These are phyloP conservation scores for Craspedostauros australis DNA, from an alignment of 108 stramenopile genomes.

Conservation along the genomic window DNA sequence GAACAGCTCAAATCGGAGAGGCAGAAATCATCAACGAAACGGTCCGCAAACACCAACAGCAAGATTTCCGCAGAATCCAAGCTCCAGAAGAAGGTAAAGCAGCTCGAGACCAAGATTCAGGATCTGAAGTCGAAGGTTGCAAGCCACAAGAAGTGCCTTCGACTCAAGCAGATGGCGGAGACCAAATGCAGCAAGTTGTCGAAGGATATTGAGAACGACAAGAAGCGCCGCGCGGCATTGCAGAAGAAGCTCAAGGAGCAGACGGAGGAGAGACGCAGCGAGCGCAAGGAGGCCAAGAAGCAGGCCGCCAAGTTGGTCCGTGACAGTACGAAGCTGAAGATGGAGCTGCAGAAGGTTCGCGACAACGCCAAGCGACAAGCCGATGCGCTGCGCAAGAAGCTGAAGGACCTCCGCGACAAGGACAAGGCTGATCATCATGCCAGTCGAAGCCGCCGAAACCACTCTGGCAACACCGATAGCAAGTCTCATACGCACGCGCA, in stretches of 20 bases:
- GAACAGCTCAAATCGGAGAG: conserved; percentile 16
- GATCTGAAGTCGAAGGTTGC: conserved; percentile 35
- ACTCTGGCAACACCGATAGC: neutral
- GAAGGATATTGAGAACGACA: conserved; percentile 48
- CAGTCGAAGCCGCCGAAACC: neutral
- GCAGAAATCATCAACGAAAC: no score
- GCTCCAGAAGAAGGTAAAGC: conserved; percentile 28
- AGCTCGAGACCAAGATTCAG: conserved; percentile 36
- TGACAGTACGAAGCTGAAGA: conserved; percentile 43
- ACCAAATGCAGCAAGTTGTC: conserved; percentile 35
- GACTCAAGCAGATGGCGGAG: conserved; percentile 47
- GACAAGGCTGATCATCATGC: conserved; percentile 9
- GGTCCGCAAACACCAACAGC: no score
- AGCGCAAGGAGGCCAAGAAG: conserved; percentile 46
- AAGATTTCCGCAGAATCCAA: conserved; percentile 24
- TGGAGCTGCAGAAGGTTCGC: conserved; percentile 50
- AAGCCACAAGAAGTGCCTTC: conserved; percentile 42
- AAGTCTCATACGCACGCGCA: neutral
- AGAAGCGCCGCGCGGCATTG: conserved; percentile 41
- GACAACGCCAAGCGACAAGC: conserved; percentile 46
- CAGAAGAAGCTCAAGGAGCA: conserved; percentile 50
- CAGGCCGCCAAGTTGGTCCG: conserved; percentile 43
- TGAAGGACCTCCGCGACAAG: conserved; percentile 19
- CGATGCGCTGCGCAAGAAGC: conserved; percentile 43
- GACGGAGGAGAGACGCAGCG: conserved; percentile 30